Conservation (phyloP, 257 asterid species). For the Fraxinus quadrangulata region DNA sequence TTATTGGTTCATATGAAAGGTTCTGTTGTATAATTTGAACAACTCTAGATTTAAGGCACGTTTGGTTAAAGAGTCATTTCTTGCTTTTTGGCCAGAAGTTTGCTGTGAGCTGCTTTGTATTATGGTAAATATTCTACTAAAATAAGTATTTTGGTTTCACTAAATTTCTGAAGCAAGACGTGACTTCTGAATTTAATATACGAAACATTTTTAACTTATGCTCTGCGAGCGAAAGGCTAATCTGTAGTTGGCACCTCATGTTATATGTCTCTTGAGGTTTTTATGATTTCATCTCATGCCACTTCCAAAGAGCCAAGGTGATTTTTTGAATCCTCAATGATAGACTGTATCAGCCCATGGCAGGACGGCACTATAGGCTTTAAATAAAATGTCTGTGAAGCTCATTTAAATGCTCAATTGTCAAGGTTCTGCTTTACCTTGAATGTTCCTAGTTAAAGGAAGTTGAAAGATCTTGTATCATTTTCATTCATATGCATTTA, state of each 20-base stretch:
- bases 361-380: not conserved
- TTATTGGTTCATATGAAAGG: not conserved
- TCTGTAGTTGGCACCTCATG: not conserved
- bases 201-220: not conserved
- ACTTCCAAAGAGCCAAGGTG: not conserved
- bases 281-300: not conserved
- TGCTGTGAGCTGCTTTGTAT: not conserved
- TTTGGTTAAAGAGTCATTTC: not conserved
- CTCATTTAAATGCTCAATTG: not conserved
- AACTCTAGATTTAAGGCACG: not conserved
- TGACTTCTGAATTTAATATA: not conserved
- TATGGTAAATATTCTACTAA: not conserved
- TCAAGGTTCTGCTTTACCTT: not conserved
- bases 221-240: not conserved
- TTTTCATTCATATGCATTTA: not conserved
- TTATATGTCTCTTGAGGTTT: not conserved
- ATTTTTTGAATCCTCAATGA: not conserved
- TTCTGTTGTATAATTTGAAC: not conserved
- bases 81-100: not conserved
- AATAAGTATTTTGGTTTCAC: not conserved
- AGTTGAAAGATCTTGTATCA: not conserved
- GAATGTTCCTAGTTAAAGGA: not conserved
- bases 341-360: not conserved
- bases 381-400: not conserved
- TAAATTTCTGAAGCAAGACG: not conserved